Evolutionary conservation across 345 rosid species (phyloP), one percentile per base, ranked within the genome.

Genomic region (Moringa oleifera): DNA sequence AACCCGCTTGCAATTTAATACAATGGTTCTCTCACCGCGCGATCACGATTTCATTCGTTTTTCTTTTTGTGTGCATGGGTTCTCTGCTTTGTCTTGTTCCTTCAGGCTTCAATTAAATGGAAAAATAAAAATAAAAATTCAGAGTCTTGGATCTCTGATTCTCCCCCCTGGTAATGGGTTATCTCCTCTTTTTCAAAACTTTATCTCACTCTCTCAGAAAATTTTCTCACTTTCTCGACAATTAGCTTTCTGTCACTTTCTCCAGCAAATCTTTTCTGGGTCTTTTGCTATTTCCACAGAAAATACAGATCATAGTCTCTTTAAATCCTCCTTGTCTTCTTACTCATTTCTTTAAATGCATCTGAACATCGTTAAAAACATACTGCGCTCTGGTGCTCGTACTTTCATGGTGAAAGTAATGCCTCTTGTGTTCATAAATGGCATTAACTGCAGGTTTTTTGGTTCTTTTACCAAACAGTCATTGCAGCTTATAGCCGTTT

Each of bases 1-100:
- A 17, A 18, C 59, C 22, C 31, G 20, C 4, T 18, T 24, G 65
- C 65, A 68, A 50, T 64, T 68, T 71, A 71, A 61, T 73, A 70
- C 15, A 19, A 16, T 61, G 28, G 63, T 52, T 25, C 36, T 46
- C 52, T 67, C 22, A 53, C 17, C 68, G 24, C 61, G 18, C 58
- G 52, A 67, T 65, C 57, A 50, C 19, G 51, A 59, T 41, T 33
- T 6, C 61, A 51, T 51, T 23, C 1, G n/a, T 8, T 8, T 28
- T 28, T 2, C 5, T 28, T 8, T 28, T 28, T 28, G 33, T 28
- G 3, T 28, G 33, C 33, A 28, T 28, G 3, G 3, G 2, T 41
- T 4, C 12, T 15, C 47, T 4, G 17, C 17, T 41, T 4, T 41
- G 47, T 41, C 9, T 16, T 41, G 47, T 41, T 4, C 1, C 47